Base-by-base conservation (phyloP, 2,329 filamentous ascomycete species). In the Phyllosticta citribraziliensis region DNA sequence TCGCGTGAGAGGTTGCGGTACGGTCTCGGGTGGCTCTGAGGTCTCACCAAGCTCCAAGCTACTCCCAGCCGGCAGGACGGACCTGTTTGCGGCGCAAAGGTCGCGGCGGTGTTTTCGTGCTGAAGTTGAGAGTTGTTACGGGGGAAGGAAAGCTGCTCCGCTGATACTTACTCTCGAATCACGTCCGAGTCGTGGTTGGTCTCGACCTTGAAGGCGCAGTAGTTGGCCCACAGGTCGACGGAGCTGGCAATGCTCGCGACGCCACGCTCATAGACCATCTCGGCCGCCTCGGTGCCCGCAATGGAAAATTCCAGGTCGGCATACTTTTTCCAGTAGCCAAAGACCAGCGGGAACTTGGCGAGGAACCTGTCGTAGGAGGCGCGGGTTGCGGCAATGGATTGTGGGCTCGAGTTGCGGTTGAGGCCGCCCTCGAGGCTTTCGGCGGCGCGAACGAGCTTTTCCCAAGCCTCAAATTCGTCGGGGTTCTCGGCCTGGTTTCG, bases 281-380 rank as follows among this genome's bases (percentile, higher is more conserved):
- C 94, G 59, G 94, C 94, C 52, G 93, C 93, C 79, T 99, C 94
- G 5, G 94, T 95, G 19, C 94, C 94, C 4, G 91, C 91, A 66
- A 99, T 96, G 57, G 91, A 91, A 77, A 99, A 99, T 72, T 99
- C 94, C 65, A 96, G 82, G 70, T 97, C 93, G 70, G 94, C 94
- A 81, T 97, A 99, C 74, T 97, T 97, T 80, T 97, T 97, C 94
- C 94, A 99, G 79, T 97, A 99, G 58, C 93, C 94, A 70, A 97
- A 99, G 50, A 97, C 84, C 11, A 97, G 82, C 2, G 94, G 94
- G 66, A 97, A 99, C 72, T 96, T 97, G 64, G 89, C 84, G 22
- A 99, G 87, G 71, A 99, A 95, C 55, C 88, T 85, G 73, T 99
- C 92, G 78, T 96, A 97, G 64, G 89, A 85, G 73, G 89, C 86